Base-by-base conservation (phyloP, 1,139 yeast species). In the Ogataea hybrid region DNA sequence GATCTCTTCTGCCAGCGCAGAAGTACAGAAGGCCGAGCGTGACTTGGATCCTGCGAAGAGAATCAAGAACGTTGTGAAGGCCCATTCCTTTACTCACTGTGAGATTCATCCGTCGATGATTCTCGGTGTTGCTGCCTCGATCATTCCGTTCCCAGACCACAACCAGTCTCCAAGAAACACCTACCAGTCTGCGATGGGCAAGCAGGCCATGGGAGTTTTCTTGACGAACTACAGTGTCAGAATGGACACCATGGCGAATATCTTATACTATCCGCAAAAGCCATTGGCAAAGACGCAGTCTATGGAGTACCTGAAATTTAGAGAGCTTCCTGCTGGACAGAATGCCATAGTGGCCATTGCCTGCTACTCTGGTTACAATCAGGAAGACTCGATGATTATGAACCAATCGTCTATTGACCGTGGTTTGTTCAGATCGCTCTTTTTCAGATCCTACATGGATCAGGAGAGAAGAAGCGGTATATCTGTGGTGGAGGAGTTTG, bases 311-410 rank as follows among this genome's bases (percentile, higher is more conserved):
- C 76, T 92, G 70, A 92, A 92, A 67, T 92, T 92, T 73, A 79
- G 98, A 72, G 98, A 94, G 67, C 75, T 92, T 53, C 99, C 99
- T 37, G 98, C 99, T 43, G 99, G 99, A 46, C 99, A 92, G 71
- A 92, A 92, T 63, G 98, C 98, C 28, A 82, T 92, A 66, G 99
- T 92, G 37, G 98, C 98, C 29, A 92, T 92, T 75, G 79, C 95
- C 32, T 94, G 98, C 77, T 92, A 92, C 69, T 86, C 96, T 33
- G 99, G 99, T 63, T 92, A 92, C 69, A 92, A 92, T 68, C 99
- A 92, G 76, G 99, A 92, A 84, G 99, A 92, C 84, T 94, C 98
- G 36, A 89, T 92, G 95, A 92, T 92, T 72, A 92, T 92, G 99
- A 92, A 92, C 67, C 99, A 92, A 71, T 84, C 96, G 18, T 86